These are phyloP conservation scores for Xylariaceae sp. DNA, from an alignment of 2,329 filamentous ascomycete genomes.

Conservation along the genomic window DNA sequence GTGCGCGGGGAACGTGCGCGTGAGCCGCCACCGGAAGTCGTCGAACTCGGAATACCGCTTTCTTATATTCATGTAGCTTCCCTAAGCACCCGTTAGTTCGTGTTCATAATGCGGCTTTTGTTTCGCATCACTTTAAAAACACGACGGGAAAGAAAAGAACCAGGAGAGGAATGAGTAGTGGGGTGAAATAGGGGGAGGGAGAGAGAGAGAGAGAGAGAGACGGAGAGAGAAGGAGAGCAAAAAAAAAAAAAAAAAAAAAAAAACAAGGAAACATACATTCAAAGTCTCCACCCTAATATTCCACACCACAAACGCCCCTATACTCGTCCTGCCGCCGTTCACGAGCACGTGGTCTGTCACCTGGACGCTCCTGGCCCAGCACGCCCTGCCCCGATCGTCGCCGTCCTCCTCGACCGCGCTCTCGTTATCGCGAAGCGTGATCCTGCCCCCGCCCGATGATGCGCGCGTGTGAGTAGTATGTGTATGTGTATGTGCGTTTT, in stretches of 20 bases:
- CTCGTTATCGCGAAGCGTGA: slow-evolving; percentile 59
- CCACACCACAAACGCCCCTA: slow-evolving; percentile 94
- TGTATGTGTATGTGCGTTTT: slow-evolving; percentile 32
- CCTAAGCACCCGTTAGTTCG: no score
- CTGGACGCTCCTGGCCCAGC: slow-evolving; percentile 60
- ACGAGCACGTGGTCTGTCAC: slow-evolving; percentile 53
- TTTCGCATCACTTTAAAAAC: no score
- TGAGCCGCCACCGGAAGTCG: slow-evolving; percentile 66
- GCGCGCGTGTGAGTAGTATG: no score
- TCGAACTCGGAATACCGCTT: slow-evolving; percentile 93
- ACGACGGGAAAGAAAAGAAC: no score
- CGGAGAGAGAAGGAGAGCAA: slow-evolving; percentile 25
- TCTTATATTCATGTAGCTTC: slow-evolving; percentile 55
- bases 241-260: no score
- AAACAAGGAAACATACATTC: no score
- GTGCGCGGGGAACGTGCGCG: slow-evolving; percentile 77
- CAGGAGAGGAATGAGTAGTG: no score
- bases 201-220: background rate
- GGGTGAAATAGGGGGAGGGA: no score
- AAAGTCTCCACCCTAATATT: slow-evolving; percentile 84
- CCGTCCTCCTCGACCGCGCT: slow-evolving; percentile 42
- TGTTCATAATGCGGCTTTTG: no score
- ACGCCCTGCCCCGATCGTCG: slow-evolving; percentile 41
- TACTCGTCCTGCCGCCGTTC: slow-evolving; percentile 50
- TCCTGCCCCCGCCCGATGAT: no score